Percentiles rank a stretch among this genome's conserved stretches.
Conservation (phyloP, 2,329 filamentous ascomycete species). For the Conoideocrella luteorostrata region DNA sequence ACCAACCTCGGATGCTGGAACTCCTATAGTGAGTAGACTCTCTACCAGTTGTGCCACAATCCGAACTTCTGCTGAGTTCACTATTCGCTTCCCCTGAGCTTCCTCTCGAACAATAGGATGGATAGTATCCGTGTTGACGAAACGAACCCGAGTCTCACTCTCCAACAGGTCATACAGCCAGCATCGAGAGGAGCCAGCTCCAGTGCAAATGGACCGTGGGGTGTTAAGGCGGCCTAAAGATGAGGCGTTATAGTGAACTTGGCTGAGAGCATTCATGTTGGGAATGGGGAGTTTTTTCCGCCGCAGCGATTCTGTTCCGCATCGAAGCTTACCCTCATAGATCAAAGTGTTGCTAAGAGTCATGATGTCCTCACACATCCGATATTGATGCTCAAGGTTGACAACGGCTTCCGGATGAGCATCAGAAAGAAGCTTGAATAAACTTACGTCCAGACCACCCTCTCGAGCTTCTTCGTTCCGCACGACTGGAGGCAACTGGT, state of each 20-base stretch:
- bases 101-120: constrained; percentile 60
- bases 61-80: constrained; percentile 77
- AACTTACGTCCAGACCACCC: constrained; percentile 82
- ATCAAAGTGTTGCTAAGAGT: constrained; percentile 86
- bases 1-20: constrained; percentile 72
- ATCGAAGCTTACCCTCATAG: constrained; percentile 85
- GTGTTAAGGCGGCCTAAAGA: constrained; percentile 35
- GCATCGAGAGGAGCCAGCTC: constrained; percentile 47
- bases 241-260: constrained; percentile 51
- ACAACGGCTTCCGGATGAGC: constrained; percentile 81
- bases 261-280: constrained; percentile 52
- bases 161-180: constrained; percentile 71
- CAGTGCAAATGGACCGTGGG: constrained; percentile 50
- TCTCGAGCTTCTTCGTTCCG: constrained; percentile 82
- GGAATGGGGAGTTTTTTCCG: constrained; percentile 62
- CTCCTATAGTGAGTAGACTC: constrained; percentile 66
- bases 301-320: constrained; percentile 73
- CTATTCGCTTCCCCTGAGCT: constrained; percentile 74
- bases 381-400: constrained; percentile 91
- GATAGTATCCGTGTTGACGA: constrained; percentile 82
- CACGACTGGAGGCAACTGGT: constrained; percentile 89
- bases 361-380: constrained; percentile 98
- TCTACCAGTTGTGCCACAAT: constrained; percentile 77
- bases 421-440: constrained; percentile 92
- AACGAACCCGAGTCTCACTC: constrained; percentile 68